Conservation (phyloP, 1,284 basidiomycete genomes). For the Ustilago crameri region DNA sequence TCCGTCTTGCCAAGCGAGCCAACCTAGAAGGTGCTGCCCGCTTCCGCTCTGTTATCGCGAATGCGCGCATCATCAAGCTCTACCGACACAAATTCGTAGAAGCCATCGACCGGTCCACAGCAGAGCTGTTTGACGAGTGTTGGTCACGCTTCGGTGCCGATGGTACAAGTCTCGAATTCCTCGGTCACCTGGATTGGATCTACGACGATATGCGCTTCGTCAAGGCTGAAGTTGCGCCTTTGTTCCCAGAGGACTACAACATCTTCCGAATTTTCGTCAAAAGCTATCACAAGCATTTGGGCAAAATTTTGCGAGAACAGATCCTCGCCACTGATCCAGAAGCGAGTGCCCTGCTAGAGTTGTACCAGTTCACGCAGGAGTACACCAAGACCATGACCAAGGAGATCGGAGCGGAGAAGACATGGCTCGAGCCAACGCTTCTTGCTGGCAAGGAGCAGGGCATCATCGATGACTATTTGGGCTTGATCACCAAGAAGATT, state of each 20-base stretch:
- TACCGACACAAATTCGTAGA: constrained; percentile 91
- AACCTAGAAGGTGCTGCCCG: constrained; percentile 71
- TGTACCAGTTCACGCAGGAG: constrained; percentile 94
- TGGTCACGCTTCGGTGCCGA: constrained; percentile 74
- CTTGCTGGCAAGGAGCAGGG: constrained; percentile 91
- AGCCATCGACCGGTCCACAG: constrained; percentile 81
- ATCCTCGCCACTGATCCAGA: constrained; percentile 80
- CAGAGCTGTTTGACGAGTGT: constrained; percentile 78
- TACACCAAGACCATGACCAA: constrained; percentile 91
- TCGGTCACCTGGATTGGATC: constrained; percentile 86
- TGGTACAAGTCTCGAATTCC: constrained; percentile 77
- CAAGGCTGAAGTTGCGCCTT: constrained; percentile 84
- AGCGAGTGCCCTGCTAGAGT: constrained; percentile 83
- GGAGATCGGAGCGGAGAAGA: constrained; percentile 81
- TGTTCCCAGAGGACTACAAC: constrained; percentile 92
- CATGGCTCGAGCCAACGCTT: constrained; percentile 73
- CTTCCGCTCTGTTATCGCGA: constrained; percentile 60
- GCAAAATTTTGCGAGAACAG: constrained; percentile 79
- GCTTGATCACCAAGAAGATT: constrained; percentile 90
- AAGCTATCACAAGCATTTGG: constrained; percentile 90
- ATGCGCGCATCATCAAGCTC: constrained; percentile 90
- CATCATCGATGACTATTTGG: constrained; percentile 94
- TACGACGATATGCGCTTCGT: constrained; percentile 94
- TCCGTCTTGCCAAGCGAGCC: constrained; percentile 92
- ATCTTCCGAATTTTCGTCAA: constrained; percentile 85